Conservation (phyloP, 805 yeast species). For the Cyberlindnera nakhonratchasimensis region DNA sequence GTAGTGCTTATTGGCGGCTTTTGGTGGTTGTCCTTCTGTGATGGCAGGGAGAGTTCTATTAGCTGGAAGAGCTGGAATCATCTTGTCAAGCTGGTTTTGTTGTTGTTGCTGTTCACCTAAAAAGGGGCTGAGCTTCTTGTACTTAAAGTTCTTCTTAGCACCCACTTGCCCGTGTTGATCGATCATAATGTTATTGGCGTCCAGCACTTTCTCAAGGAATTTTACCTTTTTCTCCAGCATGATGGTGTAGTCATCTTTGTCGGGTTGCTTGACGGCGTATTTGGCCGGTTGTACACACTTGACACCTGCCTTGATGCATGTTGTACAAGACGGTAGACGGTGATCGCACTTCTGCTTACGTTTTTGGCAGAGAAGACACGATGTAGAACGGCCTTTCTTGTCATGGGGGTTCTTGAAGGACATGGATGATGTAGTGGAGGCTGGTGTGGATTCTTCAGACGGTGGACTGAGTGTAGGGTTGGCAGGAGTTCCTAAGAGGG, state of each 20-base stretch:
- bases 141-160: slow-evolving; percentile 33
- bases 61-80: slow-evolving; percentile 2
- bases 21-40: slow-evolving; percentile 6
- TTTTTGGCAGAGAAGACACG: slow-evolving; percentile 54
- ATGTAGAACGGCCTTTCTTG: slow-evolving; percentile 54
- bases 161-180: slow-evolving; percentile 28
- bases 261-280: slow-evolving; percentile 43
- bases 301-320: slow-evolving; percentile 61
- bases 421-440: slow-evolving; percentile 4
- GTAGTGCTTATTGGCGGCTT: slow-evolving; percentile 5
- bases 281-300: slow-evolving; percentile 63
- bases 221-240: slow-evolving; percentile 53
- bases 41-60: slow-evolving; percentile 6
- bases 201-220: slow-evolving; percentile 46
- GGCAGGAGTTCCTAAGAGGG: background rate
- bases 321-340: slow-evolving; percentile 59
- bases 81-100: slow-evolving; percentile 3
- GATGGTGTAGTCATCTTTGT: slow-evolving; percentile 54
- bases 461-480: slow-evolving; percentile 2
- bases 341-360: slow-evolving; percentile 66
- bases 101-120: slow-evolving; percentile 17
- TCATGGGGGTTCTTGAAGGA: slow-evolving; percentile 31
- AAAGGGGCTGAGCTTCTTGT: slow-evolving; percentile 37
- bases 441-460: slow-evolving; percentile 5
- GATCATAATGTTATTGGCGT: slow-evolving; percentile 27